A percentile compares a stretch with the other conserved stretches of the same genome.
phyloP scores from a whole-genome alignment of 257 asterid genomes.

The Solanum neorickii region DNA sequence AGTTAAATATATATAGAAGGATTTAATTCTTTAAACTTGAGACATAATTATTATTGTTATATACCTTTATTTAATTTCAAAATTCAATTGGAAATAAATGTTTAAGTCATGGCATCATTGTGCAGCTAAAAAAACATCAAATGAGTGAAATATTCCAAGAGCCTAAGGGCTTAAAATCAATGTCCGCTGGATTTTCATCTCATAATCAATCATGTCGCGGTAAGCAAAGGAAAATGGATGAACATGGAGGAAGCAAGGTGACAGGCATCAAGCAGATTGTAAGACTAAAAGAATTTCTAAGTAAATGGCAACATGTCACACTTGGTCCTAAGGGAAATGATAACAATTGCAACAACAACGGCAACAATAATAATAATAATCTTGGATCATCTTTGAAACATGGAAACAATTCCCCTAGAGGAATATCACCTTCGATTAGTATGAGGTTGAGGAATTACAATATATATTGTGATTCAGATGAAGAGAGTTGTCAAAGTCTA shows the following conservation, averaged over 20 bases:
- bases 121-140: constrained; percentile 24
- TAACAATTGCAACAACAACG: neutral
- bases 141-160: constrained; percentile 17
- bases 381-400: neutral
- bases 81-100: too few relatives aligned
- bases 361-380: neutral
- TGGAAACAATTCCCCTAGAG: neutral
- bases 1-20: neutral
- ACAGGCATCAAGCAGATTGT: constrained; percentile 65
- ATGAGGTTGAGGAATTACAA: constrained; percentile 12
- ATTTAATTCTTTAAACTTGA: neutral
- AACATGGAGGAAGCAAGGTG: constrained; percentile 34
- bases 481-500: constrained; percentile 29
- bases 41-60: neutral
- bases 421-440: constrained; percentile 26
- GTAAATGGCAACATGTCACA: constrained; percentile 56
- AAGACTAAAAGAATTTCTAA: constrained; percentile 46
- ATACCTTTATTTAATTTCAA: neutral
- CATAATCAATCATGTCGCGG: neutral
- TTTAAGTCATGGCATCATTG: neutral
- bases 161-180: constrained; percentile 2
- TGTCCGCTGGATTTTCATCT: neutral
- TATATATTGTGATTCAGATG: constrained; percentile 20
- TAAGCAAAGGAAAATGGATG: constrained; percentile 32
- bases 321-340: constrained; percentile 25